These are phyloP conservation scores for Tritrichomonas musculus DNA, from an alignment of 208 protist species.

Conservation along the genomic window DNA sequence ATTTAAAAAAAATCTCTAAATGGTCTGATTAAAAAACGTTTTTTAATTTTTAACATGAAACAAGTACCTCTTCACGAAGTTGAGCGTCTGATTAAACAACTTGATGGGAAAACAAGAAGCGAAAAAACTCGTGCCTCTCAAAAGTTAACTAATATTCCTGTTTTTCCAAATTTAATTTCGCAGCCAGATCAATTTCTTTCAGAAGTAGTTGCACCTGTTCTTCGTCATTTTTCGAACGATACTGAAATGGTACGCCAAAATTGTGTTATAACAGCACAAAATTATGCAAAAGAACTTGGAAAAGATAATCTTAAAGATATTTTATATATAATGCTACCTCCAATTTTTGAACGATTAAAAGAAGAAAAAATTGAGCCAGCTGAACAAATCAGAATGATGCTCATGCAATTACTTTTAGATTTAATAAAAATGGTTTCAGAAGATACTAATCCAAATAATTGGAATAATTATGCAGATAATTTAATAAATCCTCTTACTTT, in stretches of 20 bases:
- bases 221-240: background rate
- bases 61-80: too few relatives aligned
- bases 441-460: background rate
- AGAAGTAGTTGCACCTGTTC: background rate
- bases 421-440: background rate
- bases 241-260: background rate
- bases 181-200: background rate
- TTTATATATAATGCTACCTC: background rate
- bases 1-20: too few relatives aligned
- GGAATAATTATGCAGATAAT: background rate
- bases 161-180: background rate
- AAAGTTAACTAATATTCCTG: background rate
- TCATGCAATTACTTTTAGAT: background rate
- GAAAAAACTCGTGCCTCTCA: background rate
- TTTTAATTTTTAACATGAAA: too few relatives aligned
- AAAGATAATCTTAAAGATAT: background rate
- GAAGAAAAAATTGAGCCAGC: background rate
- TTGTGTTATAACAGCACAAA: background rate
- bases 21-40: too few relatives aligned
- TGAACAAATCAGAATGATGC: background rate
- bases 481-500: background rate
- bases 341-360: background rate
- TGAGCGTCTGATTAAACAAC: too few relatives aligned
- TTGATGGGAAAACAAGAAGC: too few relatives aligned
- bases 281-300: background rate